phyloP scores from a whole-genome alignment of 1,284 basidiomycete genomes.

The Singerocomus inundabilis region DNA sequence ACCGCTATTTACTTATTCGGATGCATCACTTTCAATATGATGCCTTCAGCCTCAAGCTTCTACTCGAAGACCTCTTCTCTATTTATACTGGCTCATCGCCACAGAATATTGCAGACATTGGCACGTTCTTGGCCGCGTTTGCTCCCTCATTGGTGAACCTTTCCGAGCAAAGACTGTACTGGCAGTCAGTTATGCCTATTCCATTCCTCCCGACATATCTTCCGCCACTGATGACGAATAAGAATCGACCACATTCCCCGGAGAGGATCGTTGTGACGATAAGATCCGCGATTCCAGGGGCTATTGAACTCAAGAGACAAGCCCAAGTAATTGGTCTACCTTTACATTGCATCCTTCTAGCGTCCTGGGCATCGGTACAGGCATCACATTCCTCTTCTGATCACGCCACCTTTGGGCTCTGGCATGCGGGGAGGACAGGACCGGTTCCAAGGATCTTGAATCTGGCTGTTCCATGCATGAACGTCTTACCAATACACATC shows the following conservation, averaged over 20 bases:
- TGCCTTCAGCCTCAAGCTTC: slow-evolving; percentile 46
- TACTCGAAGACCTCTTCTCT: slow-evolving; percentile 40
- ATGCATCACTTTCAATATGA: slow-evolving; percentile 55
- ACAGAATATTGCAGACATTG: slow-evolving; percentile 32
- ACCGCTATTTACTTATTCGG: slow-evolving; percentile 40
- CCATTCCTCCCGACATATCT: slow-evolving; percentile 34
- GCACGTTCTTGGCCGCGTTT: slow-evolving; percentile 34
- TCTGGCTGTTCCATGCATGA: slow-evolving; percentile 47
- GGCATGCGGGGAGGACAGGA: slow-evolving; percentile 46
- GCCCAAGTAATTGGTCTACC: slow-evolving; percentile 36
- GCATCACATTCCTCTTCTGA: slow-evolving; percentile 32
- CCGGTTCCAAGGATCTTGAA: slow-evolving; percentile 35
- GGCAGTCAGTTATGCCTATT: slow-evolving; percentile 37
- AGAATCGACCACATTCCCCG: not conserved
- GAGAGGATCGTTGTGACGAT: slow-evolving; percentile 24
- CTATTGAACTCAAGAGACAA: slow-evolving; percentile 25
- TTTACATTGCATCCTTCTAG: slow-evolving; percentile 42
- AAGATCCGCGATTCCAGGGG: slow-evolving; percentile 21
- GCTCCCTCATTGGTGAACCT: slow-evolving; percentile 24
- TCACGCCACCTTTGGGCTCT: slow-evolving; percentile 43
- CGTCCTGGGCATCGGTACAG: slow-evolving; percentile 46
- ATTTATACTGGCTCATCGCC: slow-evolving; percentile 35
- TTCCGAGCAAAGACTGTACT: slow-evolving; percentile 40
- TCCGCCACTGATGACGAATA: slow-evolving; percentile 26
- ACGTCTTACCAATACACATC: slow-evolving; percentile 45